These are phyloP conservation scores for Vitis hybrid DNA, from an alignment of 177 flowering plant genomes.

Conservation along the genomic window DNA sequence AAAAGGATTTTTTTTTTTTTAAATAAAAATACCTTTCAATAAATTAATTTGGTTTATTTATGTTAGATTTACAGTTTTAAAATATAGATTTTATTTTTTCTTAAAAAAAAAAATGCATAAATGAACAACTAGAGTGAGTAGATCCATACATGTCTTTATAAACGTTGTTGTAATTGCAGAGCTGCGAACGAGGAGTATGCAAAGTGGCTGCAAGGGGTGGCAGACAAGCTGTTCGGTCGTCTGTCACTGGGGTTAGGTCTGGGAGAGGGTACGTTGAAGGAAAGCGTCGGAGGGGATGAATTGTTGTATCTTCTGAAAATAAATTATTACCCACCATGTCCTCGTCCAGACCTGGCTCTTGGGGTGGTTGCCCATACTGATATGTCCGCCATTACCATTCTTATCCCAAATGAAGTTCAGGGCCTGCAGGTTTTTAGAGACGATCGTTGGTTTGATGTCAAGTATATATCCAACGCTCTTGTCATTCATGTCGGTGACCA, in stretches of 20 bases:
- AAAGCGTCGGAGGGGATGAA: constrained; percentile 61
- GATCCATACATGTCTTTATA: no score
- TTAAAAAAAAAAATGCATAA: no score
- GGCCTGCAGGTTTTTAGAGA: constrained; percentile 85
- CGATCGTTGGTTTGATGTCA: constrained; percentile 64
- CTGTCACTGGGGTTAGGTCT: constrained; percentile 66
- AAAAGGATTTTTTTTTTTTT: no score
- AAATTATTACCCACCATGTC: constrained; percentile 86
- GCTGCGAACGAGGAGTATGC: constrained; percentile 69
- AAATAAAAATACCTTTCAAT: no score
- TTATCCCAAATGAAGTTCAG: constrained; percentile 77
- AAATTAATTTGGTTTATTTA: no score
- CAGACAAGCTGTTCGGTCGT: constrained; percentile 41
- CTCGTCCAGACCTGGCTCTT: constrained; percentile 73
- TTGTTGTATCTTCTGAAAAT: constrained; percentile 62
- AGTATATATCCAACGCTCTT: no score
- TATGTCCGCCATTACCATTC: constrained; percentile 52
- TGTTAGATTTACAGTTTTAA: no score
- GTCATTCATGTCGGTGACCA: constrained; percentile 14
- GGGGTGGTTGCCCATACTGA: constrained; percentile 83
- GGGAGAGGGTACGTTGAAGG: constrained; percentile 45
- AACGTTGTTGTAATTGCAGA: constrained; percentile 23
- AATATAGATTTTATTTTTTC: no score
- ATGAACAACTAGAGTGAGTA: no score
- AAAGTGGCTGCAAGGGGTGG: constrained; percentile 38